A percentile compares a stretch with the other conserved stretches of the same genome.
phyloP scores from a whole-genome alignment of 2,329 filamentous ascomycete species.

The Hypocrella siamensis region DNA sequence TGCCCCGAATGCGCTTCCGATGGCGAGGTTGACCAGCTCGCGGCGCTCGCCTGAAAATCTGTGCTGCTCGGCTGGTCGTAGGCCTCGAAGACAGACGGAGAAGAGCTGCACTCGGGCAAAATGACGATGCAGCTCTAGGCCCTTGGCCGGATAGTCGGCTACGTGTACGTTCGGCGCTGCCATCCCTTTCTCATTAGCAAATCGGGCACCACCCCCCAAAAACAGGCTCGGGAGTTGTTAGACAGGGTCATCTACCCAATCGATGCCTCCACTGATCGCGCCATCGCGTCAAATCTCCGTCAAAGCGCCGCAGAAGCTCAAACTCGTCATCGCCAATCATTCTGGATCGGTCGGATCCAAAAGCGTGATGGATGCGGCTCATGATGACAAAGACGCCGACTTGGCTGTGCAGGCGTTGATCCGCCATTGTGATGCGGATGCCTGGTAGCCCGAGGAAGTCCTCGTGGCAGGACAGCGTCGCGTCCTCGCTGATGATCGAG shows the following conservation, averaged over 20 bases:
- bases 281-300: conserved; percentile 19
- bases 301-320: conserved; percentile 12
- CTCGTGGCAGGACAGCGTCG: conserved; percentile 40
- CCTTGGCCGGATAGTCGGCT: conserved; percentile 31
- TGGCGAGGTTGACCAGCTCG: conserved; percentile 26
- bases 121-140: conserved; percentile 31
- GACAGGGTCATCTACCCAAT: conserved; percentile 11
- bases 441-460: conserved; percentile 32
- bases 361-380: conserved; percentile 39
- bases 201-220: too few species aligned
- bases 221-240: too few species aligned
- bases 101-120: conserved; percentile 34
- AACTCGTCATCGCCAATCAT: conserved; percentile 17
- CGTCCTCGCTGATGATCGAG: conserved; percentile 41
- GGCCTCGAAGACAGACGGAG: conserved; percentile 27
- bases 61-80: conserved; percentile 17
- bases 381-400: conserved; percentile 45
- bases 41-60: conserved; percentile 26
- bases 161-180: conserved; percentile 28
- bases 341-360: conserved; percentile 36
- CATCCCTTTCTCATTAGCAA: too few species aligned
- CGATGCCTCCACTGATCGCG: conserved; percentile 18
- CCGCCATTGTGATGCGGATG: conserved; percentile 27
- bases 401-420: conserved; percentile 41
- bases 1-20: conserved; percentile 15